Percentiles rank a stretch among this genome's conserved stretches.
These are phyloP conservation scores for Mycena sanguinolenta DNA, from an alignment of 768 basidiomycete genomes.

Conservation along the genomic window DNA sequence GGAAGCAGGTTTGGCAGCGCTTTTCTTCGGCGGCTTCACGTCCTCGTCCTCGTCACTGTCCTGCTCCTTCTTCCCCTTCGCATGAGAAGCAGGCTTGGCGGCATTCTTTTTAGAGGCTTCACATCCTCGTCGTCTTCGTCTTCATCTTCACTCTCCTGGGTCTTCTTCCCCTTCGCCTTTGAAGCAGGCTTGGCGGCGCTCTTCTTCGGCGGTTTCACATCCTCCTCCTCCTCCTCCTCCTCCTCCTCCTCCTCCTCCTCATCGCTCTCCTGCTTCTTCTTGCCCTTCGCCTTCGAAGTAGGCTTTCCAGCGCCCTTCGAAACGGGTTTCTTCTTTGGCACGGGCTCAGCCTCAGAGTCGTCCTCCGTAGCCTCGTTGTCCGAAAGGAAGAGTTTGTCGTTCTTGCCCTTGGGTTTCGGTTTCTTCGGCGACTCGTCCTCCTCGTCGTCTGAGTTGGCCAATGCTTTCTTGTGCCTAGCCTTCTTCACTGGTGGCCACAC, in stretches of 20 bases:
- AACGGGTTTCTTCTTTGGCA: neutral
- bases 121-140: constrained; percentile 34
- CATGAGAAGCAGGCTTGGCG: too few relatives aligned
- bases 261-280: neutral
- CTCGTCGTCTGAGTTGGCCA: neutral
- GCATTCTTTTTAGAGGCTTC: too few relatives aligned
- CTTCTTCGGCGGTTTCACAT: neutral
- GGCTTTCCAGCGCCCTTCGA: too few relatives aligned
- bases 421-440: constrained; percentile 1
- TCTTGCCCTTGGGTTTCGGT: too few relatives aligned
- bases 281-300: neutral
- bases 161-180: constrained; percentile 4
- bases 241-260: neutral
- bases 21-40: neutral
- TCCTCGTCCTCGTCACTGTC: neutral
- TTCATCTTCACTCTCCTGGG: neutral
- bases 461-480: neutral
- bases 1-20: neutral
- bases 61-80: neutral
- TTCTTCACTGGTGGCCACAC: neutral
- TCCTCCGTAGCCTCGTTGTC: too few relatives aligned
- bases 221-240: neutral
- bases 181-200: neutral
- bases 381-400: too few relatives aligned
- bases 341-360: too few relatives aligned